These are phyloP conservation scores for Vitis hybrid DNA, from an alignment of 177 flowering plant genomes.

Conservation along the genomic window DNA sequence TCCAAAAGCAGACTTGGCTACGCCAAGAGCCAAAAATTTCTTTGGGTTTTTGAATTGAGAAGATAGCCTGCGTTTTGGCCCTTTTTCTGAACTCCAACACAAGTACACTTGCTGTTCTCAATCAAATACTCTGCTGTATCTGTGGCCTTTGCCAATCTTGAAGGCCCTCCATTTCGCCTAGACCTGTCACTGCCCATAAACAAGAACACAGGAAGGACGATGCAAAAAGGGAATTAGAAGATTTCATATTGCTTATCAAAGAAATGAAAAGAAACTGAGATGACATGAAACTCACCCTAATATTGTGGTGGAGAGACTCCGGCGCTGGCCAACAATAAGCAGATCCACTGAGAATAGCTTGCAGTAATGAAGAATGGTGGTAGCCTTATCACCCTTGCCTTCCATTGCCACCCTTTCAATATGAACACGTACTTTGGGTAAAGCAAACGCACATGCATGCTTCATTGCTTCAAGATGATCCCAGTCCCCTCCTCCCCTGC, in stretches of 20 bases:
- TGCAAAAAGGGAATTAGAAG: neutral
- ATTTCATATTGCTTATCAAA: too few relatives aligned
- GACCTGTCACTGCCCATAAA: conserved; percentile 15
- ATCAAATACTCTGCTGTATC: conserved; percentile 72
- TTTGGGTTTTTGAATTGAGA: conserved; percentile 64
- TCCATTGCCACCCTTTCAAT: conserved; percentile 48
- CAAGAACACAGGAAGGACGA: too few relatives aligned
- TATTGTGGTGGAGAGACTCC: conserved; percentile 48
- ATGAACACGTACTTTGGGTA: conserved; percentile 43
- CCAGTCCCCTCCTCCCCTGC: conserved; percentile 18
- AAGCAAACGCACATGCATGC: conserved; percentile 34
- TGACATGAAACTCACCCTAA: conserved; percentile 46
- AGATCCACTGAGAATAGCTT: conserved; percentile 37
- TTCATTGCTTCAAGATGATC: conserved; percentile 72
- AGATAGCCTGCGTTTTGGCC: conserved; percentile 73
- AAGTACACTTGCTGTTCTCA: conserved; percentile 70
- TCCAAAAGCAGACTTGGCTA: conserved; percentile 6
- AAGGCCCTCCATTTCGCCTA: conserved; percentile 32
- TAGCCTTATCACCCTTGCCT: conserved; percentile 51
- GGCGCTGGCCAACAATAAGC: conserved; percentile 65
- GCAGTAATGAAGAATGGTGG: conserved; percentile 41
- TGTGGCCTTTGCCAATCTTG: conserved; percentile 22
- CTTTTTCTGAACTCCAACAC: conserved; percentile 71
- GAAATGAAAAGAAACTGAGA: neutral
- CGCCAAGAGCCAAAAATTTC: conserved; percentile 78